Evolutionary conservation across 805 yeast genomes (phyloP).

Genomic region (Metschnikowia continentalis): DNA sequence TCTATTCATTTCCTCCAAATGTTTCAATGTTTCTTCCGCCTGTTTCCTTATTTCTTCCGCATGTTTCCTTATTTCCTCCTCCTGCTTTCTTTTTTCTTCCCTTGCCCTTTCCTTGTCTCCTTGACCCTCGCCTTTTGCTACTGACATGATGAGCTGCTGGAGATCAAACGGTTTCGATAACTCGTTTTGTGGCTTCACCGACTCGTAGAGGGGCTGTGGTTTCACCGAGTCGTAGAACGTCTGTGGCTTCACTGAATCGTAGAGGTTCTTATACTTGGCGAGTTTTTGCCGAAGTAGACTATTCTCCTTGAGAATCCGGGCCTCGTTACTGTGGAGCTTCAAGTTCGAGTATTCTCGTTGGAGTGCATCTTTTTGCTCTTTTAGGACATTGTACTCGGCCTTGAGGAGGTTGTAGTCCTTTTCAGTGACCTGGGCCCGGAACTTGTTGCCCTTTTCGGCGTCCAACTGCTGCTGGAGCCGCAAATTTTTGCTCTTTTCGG

Average conservation of each 20-base stretch:
- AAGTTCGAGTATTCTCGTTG: conserved; percentile 5
- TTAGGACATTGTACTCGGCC: conserved; percentile 1
- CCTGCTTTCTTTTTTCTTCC: not conserved
- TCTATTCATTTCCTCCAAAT: not conserved
- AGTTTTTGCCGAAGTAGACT: conserved; percentile 30
- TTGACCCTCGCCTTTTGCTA: not conserved
- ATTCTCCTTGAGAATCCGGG: conserved; percentile 25
- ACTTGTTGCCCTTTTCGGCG: not conserved
- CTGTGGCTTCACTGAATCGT: conserved; percentile 17
- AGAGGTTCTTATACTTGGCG: conserved; percentile 32
- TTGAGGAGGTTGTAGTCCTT: conserved; percentile 10
- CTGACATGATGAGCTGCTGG: not conserved
- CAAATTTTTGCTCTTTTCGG: conserved; percentile 1
- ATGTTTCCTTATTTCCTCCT: no score
- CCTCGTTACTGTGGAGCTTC: conserved; percentile 8
- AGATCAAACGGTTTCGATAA: no score
- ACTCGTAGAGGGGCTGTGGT: not conserved
- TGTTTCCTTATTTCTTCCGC: no score
- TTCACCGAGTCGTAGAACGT: not conserved
- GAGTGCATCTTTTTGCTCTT: conserved; percentile 4
- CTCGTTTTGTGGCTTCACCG: not conserved
- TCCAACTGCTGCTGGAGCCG: conserved; percentile 8
- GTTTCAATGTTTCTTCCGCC: no score
- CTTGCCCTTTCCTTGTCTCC: not conserved
- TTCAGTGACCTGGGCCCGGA: conserved; percentile 3